A percentile compares a stretch with the other conserved stretches of the same genome.
phyloP scores from a whole-genome alignment of 768 basidiomycete genomes.

The Boletus rubroflammeus region DNA sequence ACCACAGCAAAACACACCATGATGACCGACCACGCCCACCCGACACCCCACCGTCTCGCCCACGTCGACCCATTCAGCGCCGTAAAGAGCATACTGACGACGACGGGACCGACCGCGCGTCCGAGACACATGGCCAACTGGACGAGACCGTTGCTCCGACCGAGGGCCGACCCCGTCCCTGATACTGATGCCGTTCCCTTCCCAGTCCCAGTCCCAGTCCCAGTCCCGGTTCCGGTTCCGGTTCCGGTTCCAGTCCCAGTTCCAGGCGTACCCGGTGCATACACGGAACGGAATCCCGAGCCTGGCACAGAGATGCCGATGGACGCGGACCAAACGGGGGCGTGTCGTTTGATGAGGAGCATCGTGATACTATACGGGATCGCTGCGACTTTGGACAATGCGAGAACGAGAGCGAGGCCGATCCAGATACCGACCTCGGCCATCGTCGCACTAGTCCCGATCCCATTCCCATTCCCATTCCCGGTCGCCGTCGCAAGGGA shows the following conservation, averaged over 20 bases:
- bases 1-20: constrained; percentile 5
- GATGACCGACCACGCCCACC: constrained; percentile 8
- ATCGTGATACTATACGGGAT: constrained; percentile 47
- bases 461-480: neutral
- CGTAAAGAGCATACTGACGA: constrained; percentile 21
- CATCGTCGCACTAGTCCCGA: too few relatives aligned
- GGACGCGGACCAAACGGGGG: constrained; percentile 30
- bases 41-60: constrained; percentile 1
- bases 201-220: neutral
- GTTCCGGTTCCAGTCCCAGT: neutral
- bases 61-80: constrained; percentile 6
- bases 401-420: constrained; percentile 41
- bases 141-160: constrained; percentile 59
- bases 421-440: constrained; percentile 40
- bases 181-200: too few relatives aligned
- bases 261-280: too few relatives aligned
- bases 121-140: constrained; percentile 54
- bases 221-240: too few relatives aligned
- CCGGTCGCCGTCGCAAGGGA: neutral
- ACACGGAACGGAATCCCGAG: neutral
- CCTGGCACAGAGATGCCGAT: neutral
- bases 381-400: constrained; percentile 27
- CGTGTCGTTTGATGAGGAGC: constrained; percentile 51
- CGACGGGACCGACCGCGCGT: constrained; percentile 49
- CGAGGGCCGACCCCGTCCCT: constrained; percentile 36